phyloP scores from a whole-genome alignment of 805 yeast species.

The Geotrichum ghanense region DNA sequence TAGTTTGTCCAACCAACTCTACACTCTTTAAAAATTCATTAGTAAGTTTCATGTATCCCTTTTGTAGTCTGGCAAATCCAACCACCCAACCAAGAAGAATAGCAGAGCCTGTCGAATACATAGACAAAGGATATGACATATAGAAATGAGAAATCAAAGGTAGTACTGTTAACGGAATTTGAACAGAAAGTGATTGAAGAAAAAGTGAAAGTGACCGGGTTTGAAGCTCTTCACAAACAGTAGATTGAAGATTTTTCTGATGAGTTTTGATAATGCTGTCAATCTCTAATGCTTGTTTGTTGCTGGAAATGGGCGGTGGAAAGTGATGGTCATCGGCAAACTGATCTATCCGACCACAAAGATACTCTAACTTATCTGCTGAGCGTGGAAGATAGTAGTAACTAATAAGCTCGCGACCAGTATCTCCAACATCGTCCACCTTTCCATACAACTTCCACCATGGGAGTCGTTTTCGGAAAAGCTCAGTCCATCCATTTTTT shows the following conservation, averaged over 20 bases:
- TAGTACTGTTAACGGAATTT: constrained; percentile 23
- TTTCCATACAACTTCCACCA: constrained; percentile 29
- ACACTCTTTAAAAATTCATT: constrained; percentile 10
- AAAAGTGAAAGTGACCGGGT: constrained; percentile 20
- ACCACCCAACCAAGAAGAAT: constrained; percentile 26
- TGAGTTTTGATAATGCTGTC: constrained; percentile 2
- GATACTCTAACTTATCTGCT: constrained; percentile 18
- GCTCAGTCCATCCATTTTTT: constrained; percentile 8
- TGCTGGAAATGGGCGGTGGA: constrained; percentile 2
- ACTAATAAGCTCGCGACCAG: constrained; percentile 12
- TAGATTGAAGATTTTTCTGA: constrained; percentile 8
- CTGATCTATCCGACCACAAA: constrained; percentile 23
- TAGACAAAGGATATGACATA: constrained; percentile 16
- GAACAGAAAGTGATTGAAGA: constrained; percentile 22
- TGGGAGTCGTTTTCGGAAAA: constrained; percentile 13
- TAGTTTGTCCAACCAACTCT: background rate
- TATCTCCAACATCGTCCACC: constrained; percentile 27
- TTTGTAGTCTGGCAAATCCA: constrained; percentile 27
- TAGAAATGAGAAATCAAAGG: constrained; percentile 24
- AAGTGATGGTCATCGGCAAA: constrained; percentile 8
- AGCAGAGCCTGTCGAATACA: constrained; percentile 27
- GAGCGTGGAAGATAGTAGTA: constrained; percentile 21
- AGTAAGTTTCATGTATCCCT: constrained; percentile 21
- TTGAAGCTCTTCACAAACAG: constrained; percentile 17
- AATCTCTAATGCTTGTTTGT: background rate